Base-by-base conservation (phyloP, 2,329 filamentous ascomycete species). In the Sporothrix brasiliensis region DNA sequence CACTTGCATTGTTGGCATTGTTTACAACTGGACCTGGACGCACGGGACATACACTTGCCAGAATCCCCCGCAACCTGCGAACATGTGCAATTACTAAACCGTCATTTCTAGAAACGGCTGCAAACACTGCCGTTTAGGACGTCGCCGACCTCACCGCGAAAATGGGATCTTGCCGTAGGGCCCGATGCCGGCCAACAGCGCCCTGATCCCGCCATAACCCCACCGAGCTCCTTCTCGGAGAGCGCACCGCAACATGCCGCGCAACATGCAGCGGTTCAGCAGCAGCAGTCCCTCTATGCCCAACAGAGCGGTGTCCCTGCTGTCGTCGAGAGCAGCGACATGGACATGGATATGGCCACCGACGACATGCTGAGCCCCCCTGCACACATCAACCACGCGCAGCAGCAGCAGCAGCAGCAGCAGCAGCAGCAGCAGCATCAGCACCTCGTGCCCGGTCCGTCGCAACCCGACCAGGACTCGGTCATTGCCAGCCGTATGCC, bases 291-390 rank as follows among this genome's bases (percentile, higher is more conserved):
- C 3, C 73, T 74, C 7, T 75, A 75, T 24, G 74, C 72, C 14
- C 74, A 77, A 30, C 77, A 80, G 74, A 76, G 70, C 52, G 61
- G 49, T 50, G 44, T 68, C 14, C 66, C 72, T 2, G 27, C 73
- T 9, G 68, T 68, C 3, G 71, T 73, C 56, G 72, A 73, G 49
- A 60, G 72, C 69, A 69, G 77, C 7, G 80, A 85, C 71, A 76
- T 79, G 56, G 85, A 86, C 71, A 83, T 84, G 78, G 83, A 87
- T 72, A 85, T 87, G 85, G 80, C 80, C 75, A 81, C 84, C 69
- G 81, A 83, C 71, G 77, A 75, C 19, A 75, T 74, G 7, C 74
- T 14, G 53, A 10, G 39, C 54, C 10, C 61, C 58, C 30, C 67
- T 24, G 39, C 53, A 27, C 61, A 41, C 21, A 5, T 49, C 6